Evolutionary conservation across 73 alveolate genomes (phyloP).

Genomic region (Uronychia binucleata): DNA sequence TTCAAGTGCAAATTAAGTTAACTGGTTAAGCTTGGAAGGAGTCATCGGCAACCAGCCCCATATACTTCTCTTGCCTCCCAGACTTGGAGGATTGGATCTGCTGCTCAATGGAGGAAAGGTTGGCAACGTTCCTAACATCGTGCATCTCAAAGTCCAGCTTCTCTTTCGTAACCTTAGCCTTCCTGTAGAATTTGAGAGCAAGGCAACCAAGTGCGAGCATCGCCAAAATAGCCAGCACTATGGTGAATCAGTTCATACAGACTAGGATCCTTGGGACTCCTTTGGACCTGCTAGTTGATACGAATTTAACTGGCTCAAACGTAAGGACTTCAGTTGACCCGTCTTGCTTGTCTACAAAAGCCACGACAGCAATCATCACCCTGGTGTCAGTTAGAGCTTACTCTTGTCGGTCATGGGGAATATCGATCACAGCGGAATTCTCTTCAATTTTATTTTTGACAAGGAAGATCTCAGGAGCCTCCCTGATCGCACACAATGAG

Average conservation of each 20-base stretch:
- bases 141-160: constrained; percentile 1
- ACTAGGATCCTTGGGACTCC: neutral
- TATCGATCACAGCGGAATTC: neutral
- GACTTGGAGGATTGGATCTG: too few species aligned
- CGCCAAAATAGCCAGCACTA: neutral
- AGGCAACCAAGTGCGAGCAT: neutral
- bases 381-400: neutral
- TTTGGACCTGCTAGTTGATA: neutral
- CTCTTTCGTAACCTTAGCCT: neutral
- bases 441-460: too few species aligned
- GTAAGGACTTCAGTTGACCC: neutral
- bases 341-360: neutral
- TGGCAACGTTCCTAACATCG: constrained; percentile 4
- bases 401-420: neutral
- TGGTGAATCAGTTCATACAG: neutral
- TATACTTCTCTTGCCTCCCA: too few species aligned
- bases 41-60: too few species aligned
- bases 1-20: too few species aligned
- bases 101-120: too few species aligned
- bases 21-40: too few species aligned
- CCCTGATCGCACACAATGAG: neutral
- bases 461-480: neutral
- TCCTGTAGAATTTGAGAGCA: neutral
- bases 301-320: neutral
- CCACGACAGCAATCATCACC: neutral